These are phyloP conservation scores for Castanea sativa DNA, from an alignment of 306 rosid genomes.

Conservation along the genomic window DNA sequence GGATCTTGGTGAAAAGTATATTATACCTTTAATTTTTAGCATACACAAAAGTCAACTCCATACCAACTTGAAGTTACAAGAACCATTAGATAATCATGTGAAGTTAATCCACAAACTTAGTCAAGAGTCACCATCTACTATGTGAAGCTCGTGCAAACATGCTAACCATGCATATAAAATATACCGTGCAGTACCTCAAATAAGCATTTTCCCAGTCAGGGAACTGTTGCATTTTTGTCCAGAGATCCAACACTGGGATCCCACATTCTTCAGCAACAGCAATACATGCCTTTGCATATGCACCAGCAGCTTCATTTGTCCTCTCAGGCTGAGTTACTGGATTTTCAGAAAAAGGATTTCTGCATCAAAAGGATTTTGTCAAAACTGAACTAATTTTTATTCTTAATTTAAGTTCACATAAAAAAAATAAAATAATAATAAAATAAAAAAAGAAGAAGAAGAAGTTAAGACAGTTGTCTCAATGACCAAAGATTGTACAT, in stretches of 20 bases:
- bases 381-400: not conserved
- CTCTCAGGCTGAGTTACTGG: conserved; percentile 71
- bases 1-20: no score
- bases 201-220: conserved; percentile 53
- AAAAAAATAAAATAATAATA: no score
- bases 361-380: conserved; percentile 17
- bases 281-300: conserved; percentile 65
- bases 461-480: not conserved
- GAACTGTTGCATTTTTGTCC: conserved; percentile 79
- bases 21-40: not conserved
- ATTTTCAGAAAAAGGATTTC: conserved; percentile 56
- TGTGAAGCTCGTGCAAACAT: not conserved
- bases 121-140: not conserved
- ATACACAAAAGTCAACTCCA: not conserved
- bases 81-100: not conserved
- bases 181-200: conserved; percentile 41
- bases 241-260: conserved; percentile 56
- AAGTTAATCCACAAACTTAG: not conserved
- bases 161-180: not conserved
- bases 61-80: not conserved
- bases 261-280: conserved; percentile 58
- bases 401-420: not conserved
- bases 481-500: not conserved
- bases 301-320: conserved; percentile 82
- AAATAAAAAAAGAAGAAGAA: no score